Conservation (phyloP, 306 rosid genomes). For the Carpinus viminea region DNA sequence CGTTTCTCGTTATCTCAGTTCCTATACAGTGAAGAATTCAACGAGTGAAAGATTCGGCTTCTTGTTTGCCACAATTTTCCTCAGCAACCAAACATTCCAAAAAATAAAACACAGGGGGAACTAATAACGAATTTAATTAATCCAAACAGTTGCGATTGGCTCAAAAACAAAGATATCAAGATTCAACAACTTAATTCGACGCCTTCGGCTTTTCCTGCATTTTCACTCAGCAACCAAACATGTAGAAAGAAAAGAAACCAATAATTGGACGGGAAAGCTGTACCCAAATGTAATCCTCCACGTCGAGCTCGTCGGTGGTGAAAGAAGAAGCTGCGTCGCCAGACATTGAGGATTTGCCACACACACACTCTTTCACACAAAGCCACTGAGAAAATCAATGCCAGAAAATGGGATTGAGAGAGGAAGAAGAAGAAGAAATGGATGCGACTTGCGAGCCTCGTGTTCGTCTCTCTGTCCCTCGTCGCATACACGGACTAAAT, state of each 20-base stretch:
- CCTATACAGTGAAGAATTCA: background rate
- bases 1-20: constrained; percentile 8
- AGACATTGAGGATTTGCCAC: constrained; percentile 43
- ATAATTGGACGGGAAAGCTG: constrained; percentile 7
- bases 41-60: background rate
- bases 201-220: constrained; percentile 10
- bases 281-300: constrained; percentile 79
- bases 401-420: constrained; percentile 3
- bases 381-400: constrained; percentile 6
- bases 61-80: background rate
- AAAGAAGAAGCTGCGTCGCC: constrained; percentile 26
- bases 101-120: background rate
- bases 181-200: too few species aligned
- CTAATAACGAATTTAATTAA: background rate
- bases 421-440: background rate
- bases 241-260: background rate
- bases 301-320: constrained; percentile 43
- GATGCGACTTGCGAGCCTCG: constrained; percentile 34
- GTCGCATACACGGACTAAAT: constrained; percentile 52
- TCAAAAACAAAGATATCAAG: too few species aligned
- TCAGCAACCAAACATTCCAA: constrained; percentile 24
- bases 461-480: constrained; percentile 65
- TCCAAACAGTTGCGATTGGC: background rate
- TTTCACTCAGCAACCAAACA: constrained; percentile 14
- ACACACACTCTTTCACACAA: background rate